Evolutionary conservation across 768 basidiomycete genomes (phyloP).

Genomic region (Polyporus arcularius): DNA sequence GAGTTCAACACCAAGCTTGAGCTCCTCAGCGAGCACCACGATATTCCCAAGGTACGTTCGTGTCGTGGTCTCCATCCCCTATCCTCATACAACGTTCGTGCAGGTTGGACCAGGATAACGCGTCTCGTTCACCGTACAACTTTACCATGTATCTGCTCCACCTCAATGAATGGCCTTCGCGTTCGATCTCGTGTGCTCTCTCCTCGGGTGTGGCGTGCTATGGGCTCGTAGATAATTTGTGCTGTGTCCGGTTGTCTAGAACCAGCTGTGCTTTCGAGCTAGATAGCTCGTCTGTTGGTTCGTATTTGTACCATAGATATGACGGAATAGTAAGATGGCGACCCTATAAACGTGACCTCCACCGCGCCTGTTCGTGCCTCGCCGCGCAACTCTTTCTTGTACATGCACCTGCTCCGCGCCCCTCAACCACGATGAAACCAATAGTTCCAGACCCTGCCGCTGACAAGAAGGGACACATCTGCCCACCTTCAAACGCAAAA

Average conservation of each 20-base stretch:
- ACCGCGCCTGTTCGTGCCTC: slow-evolving; percentile 23
- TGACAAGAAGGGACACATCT: slow-evolving; percentile 54
- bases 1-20: slow-evolving; percentile 90
- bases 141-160: slow-evolving; percentile 2
- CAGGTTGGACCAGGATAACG: slow-evolving; percentile 88
- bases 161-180: neutral
- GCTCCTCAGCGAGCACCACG: slow-evolving; percentile 88
- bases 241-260: neutral
- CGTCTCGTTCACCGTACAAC: neutral
- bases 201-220: neutral
- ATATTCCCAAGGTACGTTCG: slow-evolving; percentile 80
- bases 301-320: slow-evolving; percentile 33
- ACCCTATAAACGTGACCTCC: slow-evolving; percentile 32
- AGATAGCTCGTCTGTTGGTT: slow-evolving; percentile 22
- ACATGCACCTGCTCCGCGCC: slow-evolving; percentile 25
- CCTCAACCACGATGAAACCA: slow-evolving; percentile 38
- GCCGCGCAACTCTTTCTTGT: slow-evolving; percentile 26
- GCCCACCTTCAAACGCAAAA: slow-evolving; percentile 58
- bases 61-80: slow-evolving; percentile 16
- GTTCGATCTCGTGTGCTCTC: neutral
- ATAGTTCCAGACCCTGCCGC: slow-evolving; percentile 28
- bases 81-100: slow-evolving; percentile 23
- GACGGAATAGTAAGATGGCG: slow-evolving; percentile 33
- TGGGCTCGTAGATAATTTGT: neutral
- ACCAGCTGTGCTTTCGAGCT: neutral